Percentiles rank a stretch among this genome's conserved stretches.
phyloP scores from a whole-genome alignment of 352 stramenopile genomes.

The Thalassiosira delicatula region DNA sequence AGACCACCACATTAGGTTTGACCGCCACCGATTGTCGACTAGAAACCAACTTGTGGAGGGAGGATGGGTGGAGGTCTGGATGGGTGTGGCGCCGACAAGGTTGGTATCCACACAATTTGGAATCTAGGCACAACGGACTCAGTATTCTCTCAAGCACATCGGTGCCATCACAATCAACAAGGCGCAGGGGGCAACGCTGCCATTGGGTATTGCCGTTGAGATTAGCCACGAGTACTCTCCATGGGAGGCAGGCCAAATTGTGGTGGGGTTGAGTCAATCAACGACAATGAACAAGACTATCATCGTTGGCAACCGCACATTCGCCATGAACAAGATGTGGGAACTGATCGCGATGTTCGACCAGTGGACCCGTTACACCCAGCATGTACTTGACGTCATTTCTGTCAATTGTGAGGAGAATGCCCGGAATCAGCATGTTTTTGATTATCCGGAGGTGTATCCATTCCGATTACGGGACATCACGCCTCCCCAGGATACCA shows the following conservation, averaged over 20 bases:
- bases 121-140: not conserved
- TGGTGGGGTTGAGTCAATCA: not conserved
- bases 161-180: conserved; percentile 1
- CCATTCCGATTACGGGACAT: conserved; percentile 12
- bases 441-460: conserved; percentile 31
- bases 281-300: not conserved
- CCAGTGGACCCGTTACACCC: conserved; percentile 31
- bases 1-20: not conserved
- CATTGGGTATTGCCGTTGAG: not conserved
- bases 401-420: conserved; percentile 2
- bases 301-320: conserved; percentile 24
- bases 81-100: not conserved
- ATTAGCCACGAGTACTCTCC: not conserved
- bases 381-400: conserved; percentile 5
- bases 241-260: not conserved
- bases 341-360: conserved; percentile 18
- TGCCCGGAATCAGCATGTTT: not conserved
- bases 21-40: not conserved
- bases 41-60: not conserved
- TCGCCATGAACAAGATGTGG: conserved; percentile 34
- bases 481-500: not conserved
- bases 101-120: not conserved
- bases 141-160: not conserved
- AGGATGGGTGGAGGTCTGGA: not conserved
- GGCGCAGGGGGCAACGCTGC: not conserved